phyloP scores from a whole-genome alignment of 192 early-diverging fungal genomes.

The Mortierella alpina region DNA sequence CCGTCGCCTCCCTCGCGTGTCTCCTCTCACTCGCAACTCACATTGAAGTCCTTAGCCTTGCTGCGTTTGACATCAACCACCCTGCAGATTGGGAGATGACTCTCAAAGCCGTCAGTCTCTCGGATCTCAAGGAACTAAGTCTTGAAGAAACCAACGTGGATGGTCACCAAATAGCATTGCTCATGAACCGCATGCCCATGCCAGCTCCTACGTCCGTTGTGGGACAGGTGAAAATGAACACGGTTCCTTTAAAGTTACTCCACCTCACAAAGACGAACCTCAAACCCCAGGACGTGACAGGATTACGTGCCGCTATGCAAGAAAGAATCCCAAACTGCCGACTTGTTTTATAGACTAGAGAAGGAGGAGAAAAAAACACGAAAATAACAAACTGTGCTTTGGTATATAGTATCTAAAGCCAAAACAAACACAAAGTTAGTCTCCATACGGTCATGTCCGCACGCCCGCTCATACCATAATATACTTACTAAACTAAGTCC shows the following conservation, averaged over 20 bases:
- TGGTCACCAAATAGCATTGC: background rate
- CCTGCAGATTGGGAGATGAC: background rate
- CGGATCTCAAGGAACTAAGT: slow-evolving; percentile 6
- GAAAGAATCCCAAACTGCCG: background rate
- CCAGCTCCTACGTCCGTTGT: no score
- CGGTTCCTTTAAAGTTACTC: background rate
- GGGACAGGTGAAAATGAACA: no score
- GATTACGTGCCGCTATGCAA: background rate
- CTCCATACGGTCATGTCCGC: no score
- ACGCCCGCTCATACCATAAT: no score
- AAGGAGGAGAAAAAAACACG: background rate
- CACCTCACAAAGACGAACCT: slow-evolving; percentile 5
- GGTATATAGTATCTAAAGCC: no score
- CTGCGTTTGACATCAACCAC: slow-evolving; percentile 2
- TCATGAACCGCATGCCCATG: slow-evolving; percentile 2
- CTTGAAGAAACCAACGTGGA: slow-evolving; percentile 11
- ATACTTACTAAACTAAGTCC: no score
- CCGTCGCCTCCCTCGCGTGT: background rate
- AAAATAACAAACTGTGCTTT: background rate
- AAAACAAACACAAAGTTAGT: no score
- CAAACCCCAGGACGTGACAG: slow-evolving; percentile 1
- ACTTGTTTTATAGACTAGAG: background rate
- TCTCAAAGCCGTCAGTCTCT: background rate
- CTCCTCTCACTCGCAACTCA: background rate
- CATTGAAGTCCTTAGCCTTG: slow-evolving; percentile 8